Conservation (phyloP, 441 rosid species). For the Sinapis alba region DNA sequence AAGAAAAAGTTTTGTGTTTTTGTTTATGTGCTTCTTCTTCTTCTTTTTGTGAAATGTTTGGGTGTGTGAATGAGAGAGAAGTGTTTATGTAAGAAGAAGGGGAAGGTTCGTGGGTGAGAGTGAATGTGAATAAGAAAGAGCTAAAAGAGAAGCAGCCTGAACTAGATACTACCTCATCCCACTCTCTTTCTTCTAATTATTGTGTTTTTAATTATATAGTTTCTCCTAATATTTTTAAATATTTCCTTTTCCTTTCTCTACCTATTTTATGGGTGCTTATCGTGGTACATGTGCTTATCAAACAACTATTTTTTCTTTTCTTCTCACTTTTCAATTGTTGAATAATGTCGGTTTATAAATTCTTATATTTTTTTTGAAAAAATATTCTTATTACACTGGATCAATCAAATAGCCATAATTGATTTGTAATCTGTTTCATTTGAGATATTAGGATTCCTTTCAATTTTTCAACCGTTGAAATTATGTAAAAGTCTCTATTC, state of each 20-base stretch:
- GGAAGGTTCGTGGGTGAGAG: slow-evolving; percentile 39
- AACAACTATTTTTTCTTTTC: background rate
- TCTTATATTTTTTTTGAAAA: background rate
- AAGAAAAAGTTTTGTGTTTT: background rate
- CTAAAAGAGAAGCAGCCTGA: slow-evolving; percentile 37
- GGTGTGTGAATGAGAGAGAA: background rate
- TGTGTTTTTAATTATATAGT: background rate
- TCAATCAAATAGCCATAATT: background rate
- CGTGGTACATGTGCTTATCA: slow-evolving; percentile 43
- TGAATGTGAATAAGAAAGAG: slow-evolving; percentile 27
- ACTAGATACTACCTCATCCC: slow-evolving; percentile 49
- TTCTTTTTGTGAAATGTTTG: slow-evolving; percentile 1
- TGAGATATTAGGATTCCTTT: background rate
- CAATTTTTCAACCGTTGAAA: background rate
- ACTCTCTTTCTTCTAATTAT: background rate
- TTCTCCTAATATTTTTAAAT: background rate
- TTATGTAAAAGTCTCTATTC: background rate
- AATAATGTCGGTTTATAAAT: background rate
- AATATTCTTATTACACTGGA: background rate
- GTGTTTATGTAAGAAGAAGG: slow-evolving; percentile 31
- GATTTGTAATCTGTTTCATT: background rate
- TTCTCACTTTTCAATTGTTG: background rate
- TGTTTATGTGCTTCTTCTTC: background rate
- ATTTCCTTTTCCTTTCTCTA: background rate
- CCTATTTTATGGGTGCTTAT: slow-evolving; percentile 32